phyloP scores from a whole-genome alignment of 208 protist species.

The Trypanosoma theileri region DNA sequence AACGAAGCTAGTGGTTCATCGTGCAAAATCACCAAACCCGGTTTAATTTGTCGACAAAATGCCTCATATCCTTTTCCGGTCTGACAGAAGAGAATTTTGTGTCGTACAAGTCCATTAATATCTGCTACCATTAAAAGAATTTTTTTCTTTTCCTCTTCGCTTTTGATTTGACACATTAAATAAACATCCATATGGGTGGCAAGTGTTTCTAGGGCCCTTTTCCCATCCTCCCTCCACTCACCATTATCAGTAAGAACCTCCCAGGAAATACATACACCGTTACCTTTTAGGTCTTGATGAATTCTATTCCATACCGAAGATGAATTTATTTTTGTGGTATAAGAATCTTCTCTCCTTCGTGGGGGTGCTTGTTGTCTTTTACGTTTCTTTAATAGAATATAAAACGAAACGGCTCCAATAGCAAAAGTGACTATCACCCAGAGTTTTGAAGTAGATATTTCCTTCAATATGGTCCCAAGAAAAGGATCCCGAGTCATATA shows the following conservation, averaged over 20 bases:
- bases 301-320: conserved; percentile 34
- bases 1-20: conserved; percentile 52
- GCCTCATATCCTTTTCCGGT: conserved; percentile 83
- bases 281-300: conserved; percentile 47
- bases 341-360: not conserved
- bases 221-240: conserved; percentile 48
- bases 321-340: conserved; percentile 24
- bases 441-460: conserved; percentile 41
- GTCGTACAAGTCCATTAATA: conserved; percentile 55
- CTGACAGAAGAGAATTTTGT: conserved; percentile 82
- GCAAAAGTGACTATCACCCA: conserved; percentile 43
- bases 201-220: conserved; percentile 43
- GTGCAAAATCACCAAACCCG: conserved; percentile 60
- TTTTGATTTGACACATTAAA: conserved; percentile 71
- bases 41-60: conserved; percentile 80
- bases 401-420: conserved; percentile 59
- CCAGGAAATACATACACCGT: conserved; percentile 68
- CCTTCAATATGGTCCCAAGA: conserved; percentile 54
- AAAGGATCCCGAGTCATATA: conserved; percentile 51
- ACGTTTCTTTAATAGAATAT: conserved; percentile 42
- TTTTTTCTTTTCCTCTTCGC: conserved; percentile 42
- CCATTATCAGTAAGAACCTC: conserved; percentile 58
- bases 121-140: conserved; percentile 45
- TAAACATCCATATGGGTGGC: conserved; percentile 64
- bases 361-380: not conserved